These are phyloP conservation scores for Sporobolomyces pararoseus DNA, from an alignment of 768 basidiomycete genomes.

Conservation along the genomic window DNA sequence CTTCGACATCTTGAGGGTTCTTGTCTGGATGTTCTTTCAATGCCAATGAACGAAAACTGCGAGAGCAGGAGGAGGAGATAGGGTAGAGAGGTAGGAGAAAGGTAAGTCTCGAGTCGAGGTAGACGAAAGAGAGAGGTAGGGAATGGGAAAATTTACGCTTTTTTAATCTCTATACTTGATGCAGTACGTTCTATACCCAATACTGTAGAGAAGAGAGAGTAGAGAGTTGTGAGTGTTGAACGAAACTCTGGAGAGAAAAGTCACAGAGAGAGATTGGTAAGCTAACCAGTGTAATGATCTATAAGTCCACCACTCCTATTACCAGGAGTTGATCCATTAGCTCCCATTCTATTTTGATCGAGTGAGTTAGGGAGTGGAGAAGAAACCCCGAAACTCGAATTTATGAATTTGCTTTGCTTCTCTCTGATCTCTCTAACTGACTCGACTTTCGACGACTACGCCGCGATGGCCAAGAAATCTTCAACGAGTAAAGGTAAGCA, in stretches of 20 bases:
- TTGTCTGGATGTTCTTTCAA: constrained; percentile 55
- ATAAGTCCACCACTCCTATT: neutral
- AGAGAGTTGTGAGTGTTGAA: neutral
- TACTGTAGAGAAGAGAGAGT: constrained; percentile 9
- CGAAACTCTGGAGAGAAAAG: neutral
- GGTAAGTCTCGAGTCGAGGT: no score
- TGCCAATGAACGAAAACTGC: constrained; percentile 42
- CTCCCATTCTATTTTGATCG: constrained; percentile 18
- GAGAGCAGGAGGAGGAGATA: no score
- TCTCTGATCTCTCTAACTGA: neutral
- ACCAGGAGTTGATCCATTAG: constrained; percentile 10
- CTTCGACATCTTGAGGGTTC: constrained; percentile 76
- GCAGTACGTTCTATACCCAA: constrained; percentile 31
- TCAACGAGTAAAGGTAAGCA: neutral
- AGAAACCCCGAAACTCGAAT: neutral
- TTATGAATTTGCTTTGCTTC: neutral
- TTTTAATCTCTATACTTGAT: constrained; percentile 43
- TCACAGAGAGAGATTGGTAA: neutral
- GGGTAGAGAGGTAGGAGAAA: no score
- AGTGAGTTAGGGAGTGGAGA: neutral
- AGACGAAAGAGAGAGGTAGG: no score
- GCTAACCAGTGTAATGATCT: constrained; percentile 21
- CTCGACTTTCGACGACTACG: neutral
- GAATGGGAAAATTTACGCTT: constrained; percentile 37
- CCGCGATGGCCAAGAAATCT: neutral